phyloP scores from a whole-genome alignment of 2,329 filamentous ascomycete species.

The Trichoderma koningiopsis region DNA sequence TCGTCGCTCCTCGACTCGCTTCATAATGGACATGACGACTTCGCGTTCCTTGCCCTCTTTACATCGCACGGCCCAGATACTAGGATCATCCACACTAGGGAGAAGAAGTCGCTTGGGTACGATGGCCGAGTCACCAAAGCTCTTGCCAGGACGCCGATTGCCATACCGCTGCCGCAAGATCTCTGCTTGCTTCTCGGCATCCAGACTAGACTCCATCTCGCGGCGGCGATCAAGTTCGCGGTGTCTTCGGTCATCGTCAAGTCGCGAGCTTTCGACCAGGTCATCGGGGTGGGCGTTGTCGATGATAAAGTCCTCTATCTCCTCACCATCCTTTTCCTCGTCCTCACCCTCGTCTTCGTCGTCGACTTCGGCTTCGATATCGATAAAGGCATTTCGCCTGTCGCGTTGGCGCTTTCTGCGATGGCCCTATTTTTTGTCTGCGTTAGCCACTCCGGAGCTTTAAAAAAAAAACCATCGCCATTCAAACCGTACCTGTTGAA shows the following conservation, averaged over 20 bases:
- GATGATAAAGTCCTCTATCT: slow-evolving; percentile 81
- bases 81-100: slow-evolving; percentile 91
- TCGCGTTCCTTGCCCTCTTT: slow-evolving; percentile 96
- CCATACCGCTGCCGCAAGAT: slow-evolving; percentile 86
- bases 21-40: slow-evolving; percentile 83
- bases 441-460: slow-evolving; percentile 31
- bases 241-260: slow-evolving; percentile 89
- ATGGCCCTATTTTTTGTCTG: slow-evolving; percentile 51
- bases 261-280: slow-evolving; percentile 73
- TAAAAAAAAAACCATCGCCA: background rate
- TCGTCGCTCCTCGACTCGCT: slow-evolving; percentile 78
- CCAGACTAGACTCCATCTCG: slow-evolving; percentile 82
- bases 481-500: slow-evolving; percentile 58
- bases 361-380: slow-evolving; percentile 97
- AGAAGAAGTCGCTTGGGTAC: slow-evolving; percentile 85
- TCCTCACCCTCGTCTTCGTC: slow-evolving; percentile 88
- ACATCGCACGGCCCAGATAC: slow-evolving; percentile 92
- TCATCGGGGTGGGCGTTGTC: slow-evolving; percentile 92
- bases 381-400: slow-evolving; percentile 83
- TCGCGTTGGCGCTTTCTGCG: slow-evolving; percentile 81
- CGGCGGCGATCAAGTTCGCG: slow-evolving; percentile 91
- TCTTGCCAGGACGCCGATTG: slow-evolving; percentile 67
- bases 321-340: slow-evolving; percentile 85
- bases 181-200: slow-evolving; percentile 91
- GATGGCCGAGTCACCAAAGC: slow-evolving; percentile 69